Base-by-base conservation (phyloP, 805 yeast genomes). In the Saccharomycopsis guyanensis region DNA sequence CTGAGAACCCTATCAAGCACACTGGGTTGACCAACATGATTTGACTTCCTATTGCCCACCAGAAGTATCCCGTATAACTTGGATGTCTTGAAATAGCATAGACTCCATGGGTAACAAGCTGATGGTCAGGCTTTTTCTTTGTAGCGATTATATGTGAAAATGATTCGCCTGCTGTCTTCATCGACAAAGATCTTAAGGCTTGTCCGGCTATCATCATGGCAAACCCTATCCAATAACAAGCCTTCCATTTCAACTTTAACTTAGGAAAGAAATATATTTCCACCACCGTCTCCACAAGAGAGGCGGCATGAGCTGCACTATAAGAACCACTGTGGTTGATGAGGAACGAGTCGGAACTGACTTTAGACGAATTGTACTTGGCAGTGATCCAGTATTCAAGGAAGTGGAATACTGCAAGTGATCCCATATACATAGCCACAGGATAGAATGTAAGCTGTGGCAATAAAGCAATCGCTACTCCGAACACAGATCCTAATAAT, bases 41-140 rank as follows among this genome's bases (percentile, higher is more conserved):
- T 59, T 91, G 95, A 1, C 87, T 71, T 0, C 97, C 97, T 3
- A 89, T 54, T 12, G 94, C 91, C 97, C 97, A 93, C 76, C 87
- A 79, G 58, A 79, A 89, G 61, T 84, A 93, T 0, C 97, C 98
- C 35, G 79, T 73, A 63, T 93, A 93, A 40, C 94, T 81, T 4
- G 98, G 98, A 61, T 93, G 98, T 51, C 98, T 71, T 13, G 76
- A 64, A 22, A 63, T 53, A 1, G 69, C 48, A 61, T 91, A 93
- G 2, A 91, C 66, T 0, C 97, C 97, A 8, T 63, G 54, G 0
- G 86, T 86, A 10, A 93, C 81, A 37, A 93, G 68, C 7, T 54
- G 63, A 60, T 93, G 98, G 45, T 73, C 73, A 0, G 62, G 55
- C 27, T 66, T 61, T 43, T 72, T 78, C 16, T 64, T 59, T 2